Percentiles rank a stretch among this genome's conserved stretches.
phyloP scores from a whole-genome alignment of 2,329 filamentous ascomycete genomes.

The Bimuria novae-zelandiae region DNA sequence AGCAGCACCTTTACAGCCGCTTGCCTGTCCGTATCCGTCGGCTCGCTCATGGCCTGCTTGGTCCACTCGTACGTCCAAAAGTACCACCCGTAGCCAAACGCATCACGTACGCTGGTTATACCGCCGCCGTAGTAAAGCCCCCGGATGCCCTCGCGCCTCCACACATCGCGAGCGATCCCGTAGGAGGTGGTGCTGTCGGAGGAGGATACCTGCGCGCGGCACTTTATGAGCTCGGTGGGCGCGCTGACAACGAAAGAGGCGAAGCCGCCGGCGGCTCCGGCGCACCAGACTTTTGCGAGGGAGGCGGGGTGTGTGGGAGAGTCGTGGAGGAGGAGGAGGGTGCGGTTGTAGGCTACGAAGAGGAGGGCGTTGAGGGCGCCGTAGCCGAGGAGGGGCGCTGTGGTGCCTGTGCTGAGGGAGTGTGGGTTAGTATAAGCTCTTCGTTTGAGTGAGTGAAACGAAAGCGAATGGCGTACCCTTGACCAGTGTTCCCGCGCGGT shows the following conservation, averaged over 20 bases:
- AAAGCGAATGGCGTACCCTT: conserved; percentile 31
- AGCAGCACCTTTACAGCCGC: conserved; percentile 69
- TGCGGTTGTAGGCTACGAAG: conserved; percentile 88
- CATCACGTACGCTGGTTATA: conserved; percentile 82
- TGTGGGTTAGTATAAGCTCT: conserved; percentile 9
- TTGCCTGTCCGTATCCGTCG: conserved; percentile 52
- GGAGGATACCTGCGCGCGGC: conserved; percentile 72
- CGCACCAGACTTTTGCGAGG: conserved; percentile 73
- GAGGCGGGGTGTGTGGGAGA: conserved; percentile 40
- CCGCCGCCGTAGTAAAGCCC: conserved; percentile 82
- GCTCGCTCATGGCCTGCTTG: conserved; percentile 61
- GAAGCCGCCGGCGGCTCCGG: conserved; percentile 80
- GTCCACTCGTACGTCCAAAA: conserved; percentile 90
- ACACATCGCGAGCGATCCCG: conserved; percentile 66
- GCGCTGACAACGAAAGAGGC: conserved; percentile 85
- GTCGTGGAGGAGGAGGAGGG: conserved; percentile 64
- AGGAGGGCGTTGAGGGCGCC: conserved; percentile 89
- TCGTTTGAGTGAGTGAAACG: too few species aligned
- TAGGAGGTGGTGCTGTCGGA: conserved; percentile 56
- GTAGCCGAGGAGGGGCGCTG: conserved; percentile 86
- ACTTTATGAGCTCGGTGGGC: conserved; percentile 90
- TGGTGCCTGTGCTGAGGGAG: conserved; percentile 61
- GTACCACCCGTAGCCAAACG: conserved; percentile 95
- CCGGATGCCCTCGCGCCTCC: conserved; percentile 62
- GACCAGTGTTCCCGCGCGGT: conserved; percentile 42